A percentile compares a stretch with the other conserved stretches of the same genome.
Conservation (phyloP, 805 yeast genomes). For the Metschnikowia rubicola region DNA sequence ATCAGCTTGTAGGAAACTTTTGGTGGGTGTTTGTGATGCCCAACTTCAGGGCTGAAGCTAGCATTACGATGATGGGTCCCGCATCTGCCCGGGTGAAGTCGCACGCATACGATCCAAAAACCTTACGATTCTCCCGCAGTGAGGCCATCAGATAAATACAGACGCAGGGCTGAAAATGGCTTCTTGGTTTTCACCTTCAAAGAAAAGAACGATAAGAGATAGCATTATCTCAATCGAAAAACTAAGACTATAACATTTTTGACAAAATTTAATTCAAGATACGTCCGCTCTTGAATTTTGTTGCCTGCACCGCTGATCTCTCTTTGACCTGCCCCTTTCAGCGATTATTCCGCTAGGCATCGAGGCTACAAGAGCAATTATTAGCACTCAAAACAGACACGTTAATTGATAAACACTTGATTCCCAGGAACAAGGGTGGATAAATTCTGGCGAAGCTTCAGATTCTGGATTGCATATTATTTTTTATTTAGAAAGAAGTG, state of each 20-base stretch:
- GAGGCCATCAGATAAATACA: conserved; percentile 2
- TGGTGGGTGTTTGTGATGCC: no score
- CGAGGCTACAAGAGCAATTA: conserved; percentile 4
- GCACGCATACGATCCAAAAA: background rate
- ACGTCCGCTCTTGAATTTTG: background rate
- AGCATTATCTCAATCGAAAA: no score
- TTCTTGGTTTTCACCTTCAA: background rate
- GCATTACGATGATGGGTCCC: background rate
- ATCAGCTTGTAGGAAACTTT: no score
- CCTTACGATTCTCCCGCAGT: conserved; percentile 9
- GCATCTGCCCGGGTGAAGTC: background rate
- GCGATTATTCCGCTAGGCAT: background rate
- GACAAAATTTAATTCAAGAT: no score
- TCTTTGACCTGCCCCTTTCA: conserved; percentile 2
- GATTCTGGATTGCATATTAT: background rate
- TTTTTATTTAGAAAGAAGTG: no score
- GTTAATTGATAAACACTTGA: no score
- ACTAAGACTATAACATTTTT: no score
- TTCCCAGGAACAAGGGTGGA: background rate
- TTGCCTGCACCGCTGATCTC: background rate
- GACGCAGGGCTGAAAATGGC: conserved; percentile 1
- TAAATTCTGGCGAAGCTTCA: background rate
- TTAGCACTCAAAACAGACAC: background rate
- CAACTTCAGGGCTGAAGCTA: no score
- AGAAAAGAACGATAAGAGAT: background rate